Conservation (phyloP, 2,329 filamentous ascomycete genomes). For the Beauveria sp. region DNA sequence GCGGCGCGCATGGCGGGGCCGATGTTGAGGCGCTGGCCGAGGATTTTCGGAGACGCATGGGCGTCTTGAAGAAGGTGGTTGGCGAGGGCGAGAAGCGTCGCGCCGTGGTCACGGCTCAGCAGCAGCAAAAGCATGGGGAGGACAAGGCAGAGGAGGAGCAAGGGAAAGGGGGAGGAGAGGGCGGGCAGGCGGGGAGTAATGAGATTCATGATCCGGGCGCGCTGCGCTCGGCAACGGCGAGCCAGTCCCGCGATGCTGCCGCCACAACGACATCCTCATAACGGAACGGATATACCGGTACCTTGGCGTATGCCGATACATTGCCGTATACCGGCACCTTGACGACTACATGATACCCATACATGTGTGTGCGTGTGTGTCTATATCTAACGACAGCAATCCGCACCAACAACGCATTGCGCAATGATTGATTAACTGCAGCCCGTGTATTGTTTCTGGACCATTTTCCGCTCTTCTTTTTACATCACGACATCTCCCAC, state of each 20-base stretch:
- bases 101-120: conserved; percentile 7
- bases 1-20: conserved; percentile 25
- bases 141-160: neutral
- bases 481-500: no score
- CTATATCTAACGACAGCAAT: no score
- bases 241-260: neutral
- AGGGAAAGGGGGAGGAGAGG: neutral
- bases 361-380: neutral
- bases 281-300: neutral
- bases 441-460: no score
- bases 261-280: neutral
- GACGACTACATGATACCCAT: neutral
- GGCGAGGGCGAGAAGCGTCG: conserved; percentile 41
- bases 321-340: neutral
- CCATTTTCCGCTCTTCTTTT: no score
- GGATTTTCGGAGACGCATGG: conserved; percentile 53
- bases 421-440: no score
- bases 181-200: neutral
- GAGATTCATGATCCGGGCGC: conserved; percentile 1
- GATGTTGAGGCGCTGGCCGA: conserved; percentile 45
- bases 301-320: neutral
- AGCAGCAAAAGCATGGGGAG: neutral
- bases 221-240: neutral
- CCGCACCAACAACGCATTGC: no score
- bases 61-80: conserved; percentile 44